Percentiles rank a stretch among this genome's conserved stretches.
These are phyloP conservation scores for Yarrowia galli DNA, from an alignment of 1,139 yeast genomes.

Conservation along the genomic window DNA sequence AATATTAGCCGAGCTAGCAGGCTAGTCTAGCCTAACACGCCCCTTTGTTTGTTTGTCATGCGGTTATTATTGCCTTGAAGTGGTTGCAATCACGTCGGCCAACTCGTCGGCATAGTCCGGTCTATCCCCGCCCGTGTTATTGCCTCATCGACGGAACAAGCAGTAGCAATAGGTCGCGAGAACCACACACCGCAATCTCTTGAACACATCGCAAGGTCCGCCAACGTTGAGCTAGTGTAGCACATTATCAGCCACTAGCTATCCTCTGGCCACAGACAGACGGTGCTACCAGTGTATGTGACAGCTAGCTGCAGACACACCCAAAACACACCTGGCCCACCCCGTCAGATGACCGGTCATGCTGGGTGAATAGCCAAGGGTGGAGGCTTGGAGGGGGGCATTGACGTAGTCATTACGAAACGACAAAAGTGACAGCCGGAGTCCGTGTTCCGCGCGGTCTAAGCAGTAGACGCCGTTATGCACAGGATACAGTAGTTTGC, in stretches of 20 bases:
- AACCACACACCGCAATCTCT: not conserved
- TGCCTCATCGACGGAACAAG: too few relatives aligned
- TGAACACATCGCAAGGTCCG: not conserved
- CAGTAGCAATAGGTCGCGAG: too few relatives aligned
- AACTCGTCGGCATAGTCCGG: not conserved
- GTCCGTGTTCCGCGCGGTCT: not conserved
- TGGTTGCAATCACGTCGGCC: not conserved
- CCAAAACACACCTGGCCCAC: not conserved
- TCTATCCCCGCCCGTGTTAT: not conserved
- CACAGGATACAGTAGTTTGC: constrained; percentile 10
- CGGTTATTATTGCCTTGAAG: not conserved
- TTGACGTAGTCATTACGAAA: not conserved
- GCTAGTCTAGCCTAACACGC: not conserved
- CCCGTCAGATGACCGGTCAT: constrained; percentile 1
- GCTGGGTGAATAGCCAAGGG: not conserved
- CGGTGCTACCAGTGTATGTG: not conserved
- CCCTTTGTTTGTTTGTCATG: constrained; percentile 6
- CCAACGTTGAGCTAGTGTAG: constrained; percentile 3
- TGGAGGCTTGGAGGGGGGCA: not conserved
- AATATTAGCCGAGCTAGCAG: not conserved
- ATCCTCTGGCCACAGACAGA: not conserved
- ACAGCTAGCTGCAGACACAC: constrained; percentile 8
- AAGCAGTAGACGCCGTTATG: constrained; percentile 13
- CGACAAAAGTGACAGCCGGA: not conserved
- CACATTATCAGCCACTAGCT: not conserved